Base-by-base conservation (phyloP, 1,139 yeast genomes). In the Candida frijolesensis region DNA sequence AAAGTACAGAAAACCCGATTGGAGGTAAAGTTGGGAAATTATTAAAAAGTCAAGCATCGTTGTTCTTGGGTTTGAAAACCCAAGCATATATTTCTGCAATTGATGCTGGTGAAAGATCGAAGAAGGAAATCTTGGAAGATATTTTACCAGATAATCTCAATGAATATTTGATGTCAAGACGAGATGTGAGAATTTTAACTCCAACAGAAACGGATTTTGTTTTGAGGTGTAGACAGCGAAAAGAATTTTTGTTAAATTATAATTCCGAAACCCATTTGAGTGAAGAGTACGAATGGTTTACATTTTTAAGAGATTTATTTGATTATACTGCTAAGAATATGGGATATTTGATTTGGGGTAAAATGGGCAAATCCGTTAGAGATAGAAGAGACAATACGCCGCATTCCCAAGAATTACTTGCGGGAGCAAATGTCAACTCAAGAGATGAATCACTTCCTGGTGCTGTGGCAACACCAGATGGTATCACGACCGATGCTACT, bases 31-130 rank as follows among this genome's bases (percentile, higher is more conserved):
- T 76, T 14, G 82, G 82, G 1, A 85, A 89, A 58, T 72, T 94
- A 44, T 72, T 89, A 53, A 91, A 91, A 64, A 83, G 88, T 6
- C 96, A 89, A 58, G 91, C 96, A 0, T 84, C 82, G 2, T 69
- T 94, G 49, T 90, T 79, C 60, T 74, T 94, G 48, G 97, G 94
- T 60, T 76, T 94, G 62, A 94, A 94, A 64, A 94, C 99, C 0
- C 99, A 94, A 67, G 97, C 97, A 0, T 94, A 85, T 62, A 91
- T 94, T 25, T 86, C 97, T 0, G 96, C 96, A 0, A 70, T 92
- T 55, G 89, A 87, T 59, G 85, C 89, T 5, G 85, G 84, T 9
- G 91, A 85, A 52, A 69, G 85, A 54, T 77, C 89, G 2, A 78
- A 84, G 58, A 79, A 78, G 53, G 94, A 87, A 48, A 81, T 90